Evolutionary conservation across 768 basidiomycete genomes (phyloP).

Genomic region (Collybia nuda): DNA sequence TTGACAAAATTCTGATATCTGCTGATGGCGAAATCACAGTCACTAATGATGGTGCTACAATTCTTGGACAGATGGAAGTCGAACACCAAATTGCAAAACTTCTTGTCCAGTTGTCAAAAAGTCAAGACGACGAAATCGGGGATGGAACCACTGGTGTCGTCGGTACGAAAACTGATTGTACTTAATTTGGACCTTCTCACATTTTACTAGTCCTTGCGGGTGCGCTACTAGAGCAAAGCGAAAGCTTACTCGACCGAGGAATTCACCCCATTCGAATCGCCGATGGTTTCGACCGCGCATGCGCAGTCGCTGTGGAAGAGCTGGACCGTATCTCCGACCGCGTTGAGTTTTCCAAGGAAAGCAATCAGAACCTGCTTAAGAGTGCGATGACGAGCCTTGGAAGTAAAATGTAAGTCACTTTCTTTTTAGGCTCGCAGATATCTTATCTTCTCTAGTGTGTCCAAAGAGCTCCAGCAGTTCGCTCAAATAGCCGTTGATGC

Average conservation of each 20-base stretch:
- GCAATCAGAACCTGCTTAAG: slow-evolving; percentile 88
- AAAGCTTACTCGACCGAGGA: slow-evolving; percentile 96
- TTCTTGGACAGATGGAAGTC: slow-evolving; percentile 97
- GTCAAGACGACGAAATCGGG: slow-evolving; percentile 99
- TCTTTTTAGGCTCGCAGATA: not conserved
- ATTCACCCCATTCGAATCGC: slow-evolving; percentile 99
- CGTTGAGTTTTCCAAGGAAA: slow-evolving; percentile 78
- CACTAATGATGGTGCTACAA: slow-evolving; percentile 98
- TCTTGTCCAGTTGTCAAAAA: slow-evolving; percentile 93
- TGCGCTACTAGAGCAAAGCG: slow-evolving; percentile 91
- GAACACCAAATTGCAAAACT: slow-evolving; percentile 99
- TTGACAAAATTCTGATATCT: slow-evolving; percentile 93
- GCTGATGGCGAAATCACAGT: slow-evolving; percentile 99
- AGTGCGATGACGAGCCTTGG: slow-evolving; percentile 96
- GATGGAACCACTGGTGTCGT: slow-evolving; percentile 99
- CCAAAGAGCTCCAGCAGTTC: slow-evolving; percentile 93
- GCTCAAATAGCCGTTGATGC: slow-evolving; percentile 98
- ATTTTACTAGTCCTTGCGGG: slow-evolving; percentile 83
- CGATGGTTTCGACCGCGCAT: slow-evolving; percentile 97
- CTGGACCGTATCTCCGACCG: slow-evolving; percentile 89
- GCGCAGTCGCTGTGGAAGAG: slow-evolving; percentile 84
- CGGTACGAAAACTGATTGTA: slow-evolving; percentile 51
- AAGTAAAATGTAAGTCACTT: slow-evolving; percentile 86
- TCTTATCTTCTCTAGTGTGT: slow-evolving; percentile 61
- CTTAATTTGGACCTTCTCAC: slow-evolving; percentile 4